phyloP scores from a whole-genome alignment of 2,329 filamentous ascomycete genomes.

The Aspergillus versicolor region DNA sequence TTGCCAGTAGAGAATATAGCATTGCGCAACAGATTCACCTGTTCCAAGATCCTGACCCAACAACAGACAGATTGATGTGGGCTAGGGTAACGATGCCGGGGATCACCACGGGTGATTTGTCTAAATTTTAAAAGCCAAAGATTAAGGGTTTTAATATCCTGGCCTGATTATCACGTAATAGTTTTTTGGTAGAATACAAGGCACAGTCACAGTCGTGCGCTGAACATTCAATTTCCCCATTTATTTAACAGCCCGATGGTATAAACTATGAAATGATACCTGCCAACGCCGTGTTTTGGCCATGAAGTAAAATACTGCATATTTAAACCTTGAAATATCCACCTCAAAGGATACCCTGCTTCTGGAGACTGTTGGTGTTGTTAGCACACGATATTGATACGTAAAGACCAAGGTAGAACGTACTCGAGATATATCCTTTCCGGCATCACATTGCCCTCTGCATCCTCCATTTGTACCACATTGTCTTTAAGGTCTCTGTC shows the following conservation, averaged over 20 bases:
- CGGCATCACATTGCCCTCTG: slow-evolving; percentile 96
- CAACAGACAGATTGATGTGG: too few relatives aligned
- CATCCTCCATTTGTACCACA: slow-evolving; percentile 98
- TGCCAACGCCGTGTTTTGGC: slow-evolving; percentile 33
- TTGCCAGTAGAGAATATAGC: too few relatives aligned
- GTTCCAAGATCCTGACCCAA: too few relatives aligned
- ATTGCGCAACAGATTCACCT: too few relatives aligned
- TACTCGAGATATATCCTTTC: slow-evolving; percentile 93
- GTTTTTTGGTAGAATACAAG: slow-evolving; percentile 20
- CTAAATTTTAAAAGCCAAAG: too few relatives aligned
- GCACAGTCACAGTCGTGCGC: slow-evolving; percentile 9
- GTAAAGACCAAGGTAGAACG: slow-evolving; percentile 18
- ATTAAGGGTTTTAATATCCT: background rate
- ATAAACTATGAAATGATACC: slow-evolving; percentile 17
- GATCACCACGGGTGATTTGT: too few relatives aligned
- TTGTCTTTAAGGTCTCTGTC: slow-evolving; percentile 74
- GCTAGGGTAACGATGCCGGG: too few relatives aligned
- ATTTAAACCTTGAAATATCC: background rate
- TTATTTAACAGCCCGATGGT: slow-evolving; percentile 16
- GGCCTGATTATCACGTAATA: slow-evolving; percentile 1
- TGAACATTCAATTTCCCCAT: slow-evolving; percentile 13
- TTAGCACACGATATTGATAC: slow-evolving; percentile 21
- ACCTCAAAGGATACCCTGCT: slow-evolving; percentile 74
- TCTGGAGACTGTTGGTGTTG: slow-evolving; percentile 60
- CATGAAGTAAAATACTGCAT: slow-evolving; percentile 11